Evolutionary conservation across 805 yeast genomes (phyloP).

Genomic region (Candida khao-thaluensis): DNA sequence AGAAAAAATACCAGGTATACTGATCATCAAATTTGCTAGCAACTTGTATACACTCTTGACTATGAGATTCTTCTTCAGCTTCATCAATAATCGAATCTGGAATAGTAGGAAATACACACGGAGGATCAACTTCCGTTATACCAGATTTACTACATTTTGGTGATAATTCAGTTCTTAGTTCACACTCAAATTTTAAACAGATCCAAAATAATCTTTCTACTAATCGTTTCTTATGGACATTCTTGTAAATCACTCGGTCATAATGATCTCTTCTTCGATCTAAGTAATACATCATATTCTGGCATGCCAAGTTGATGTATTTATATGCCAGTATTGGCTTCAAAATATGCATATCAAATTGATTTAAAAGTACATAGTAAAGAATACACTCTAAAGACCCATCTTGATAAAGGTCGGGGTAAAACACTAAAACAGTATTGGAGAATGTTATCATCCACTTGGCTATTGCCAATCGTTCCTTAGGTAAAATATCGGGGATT

Average conservation of each 20-base stretch:
- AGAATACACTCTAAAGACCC: conserved; percentile 6
- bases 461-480: conserved; percentile 23
- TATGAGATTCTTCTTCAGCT: conserved; percentile 14
- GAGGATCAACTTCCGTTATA: conserved; percentile 30
- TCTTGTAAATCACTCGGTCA: conserved; percentile 7
- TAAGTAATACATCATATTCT: conserved; percentile 30
- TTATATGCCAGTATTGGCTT: conserved; percentile 28
- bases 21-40: conserved; percentile 26
- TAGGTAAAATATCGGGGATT: conserved; percentile 16
- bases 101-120: conserved; percentile 31
- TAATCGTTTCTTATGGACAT: conserved; percentile 15
- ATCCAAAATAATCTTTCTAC: conserved; percentile 37
- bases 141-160: conserved; percentile 34
- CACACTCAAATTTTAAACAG: conserved; percentile 38
- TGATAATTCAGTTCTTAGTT: conserved; percentile 32
- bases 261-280: conserved; percentile 17
- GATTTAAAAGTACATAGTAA: conserved; percentile 20
- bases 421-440: conserved; percentile 19
- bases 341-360: conserved; percentile 26
- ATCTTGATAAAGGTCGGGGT: conserved; percentile 19
- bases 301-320: conserved; percentile 25
- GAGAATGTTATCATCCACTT: conserved; percentile 23
- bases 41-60: conserved; percentile 23
- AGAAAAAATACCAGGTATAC: conserved; percentile 38
- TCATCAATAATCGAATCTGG: conserved; percentile 24